These are phyloP conservation scores for Medicago lupulina DNA, from an alignment of 306 rosid species.

Conservation along the genomic window DNA sequence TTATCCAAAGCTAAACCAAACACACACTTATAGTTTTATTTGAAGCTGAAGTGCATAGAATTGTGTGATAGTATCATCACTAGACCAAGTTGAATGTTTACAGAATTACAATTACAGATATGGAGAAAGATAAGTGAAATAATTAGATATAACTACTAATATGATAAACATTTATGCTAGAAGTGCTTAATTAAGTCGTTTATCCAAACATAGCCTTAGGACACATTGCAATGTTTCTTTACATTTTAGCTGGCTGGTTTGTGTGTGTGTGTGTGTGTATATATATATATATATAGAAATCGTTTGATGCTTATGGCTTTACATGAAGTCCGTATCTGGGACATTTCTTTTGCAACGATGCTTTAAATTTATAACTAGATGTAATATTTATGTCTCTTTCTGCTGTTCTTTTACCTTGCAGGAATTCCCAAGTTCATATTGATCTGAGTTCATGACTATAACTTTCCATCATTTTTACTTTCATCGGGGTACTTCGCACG, in stretches of 20 bases:
- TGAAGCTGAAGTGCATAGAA: too few species aligned
- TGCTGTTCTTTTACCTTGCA: constrained; percentile 46
- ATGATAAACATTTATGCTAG: too few species aligned
- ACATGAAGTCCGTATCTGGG: too few species aligned
- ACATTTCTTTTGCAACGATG: not conserved
- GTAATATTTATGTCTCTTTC: not conserved
- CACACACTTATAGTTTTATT: too few species aligned
- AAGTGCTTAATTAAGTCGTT: too few species aligned
- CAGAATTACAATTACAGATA: constrained; percentile 51
- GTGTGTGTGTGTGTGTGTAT: too few species aligned
- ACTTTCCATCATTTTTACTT: constrained; percentile 80
- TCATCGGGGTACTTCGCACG: constrained; percentile 89
- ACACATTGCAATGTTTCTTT: not conserved
- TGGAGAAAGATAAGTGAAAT: too few species aligned
- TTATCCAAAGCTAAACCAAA: too few species aligned
- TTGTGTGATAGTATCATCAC: constrained; percentile 25
- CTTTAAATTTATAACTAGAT: constrained; percentile 5
- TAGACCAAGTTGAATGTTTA: too few species aligned
- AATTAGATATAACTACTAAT: too few species aligned
- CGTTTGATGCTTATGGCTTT: constrained; percentile 17
- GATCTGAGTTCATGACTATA: constrained; percentile 92
- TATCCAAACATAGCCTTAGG: too few species aligned
- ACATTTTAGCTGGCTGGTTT: constrained; percentile 2
- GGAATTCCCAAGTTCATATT: constrained; percentile 90
- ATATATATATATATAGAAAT: not conserved